phyloP scores from a whole-genome alignment of 495 filamentous ascomycete genomes.

The Hypomontagnella submonticulosa region DNA sequence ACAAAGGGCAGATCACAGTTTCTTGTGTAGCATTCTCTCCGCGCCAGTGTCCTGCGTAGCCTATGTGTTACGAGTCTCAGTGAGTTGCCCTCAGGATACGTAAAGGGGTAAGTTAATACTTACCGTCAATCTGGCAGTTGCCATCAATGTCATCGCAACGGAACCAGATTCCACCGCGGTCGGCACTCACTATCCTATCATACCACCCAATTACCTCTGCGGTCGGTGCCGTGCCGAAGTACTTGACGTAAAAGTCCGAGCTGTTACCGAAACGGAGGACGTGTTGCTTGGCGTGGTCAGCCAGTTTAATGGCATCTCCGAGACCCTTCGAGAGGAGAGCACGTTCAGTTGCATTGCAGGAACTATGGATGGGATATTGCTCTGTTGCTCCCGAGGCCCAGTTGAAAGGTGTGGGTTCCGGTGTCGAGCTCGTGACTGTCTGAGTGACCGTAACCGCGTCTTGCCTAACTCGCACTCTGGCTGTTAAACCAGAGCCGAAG shows the following conservation, averaged over 20 bases:
- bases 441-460: slow-evolving; percentile 24
- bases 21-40: slow-evolving; percentile 66
- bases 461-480: slow-evolving; percentile 19
- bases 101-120: not conserved
- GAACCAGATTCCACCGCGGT: slow-evolving; percentile 61
- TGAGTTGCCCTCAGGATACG: slow-evolving; percentile 15
- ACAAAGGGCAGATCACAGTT: slow-evolving; percentile 70
- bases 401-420: slow-evolving; percentile 25
- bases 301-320: slow-evolving; percentile 59
- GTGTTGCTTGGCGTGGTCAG: slow-evolving; percentile 59
- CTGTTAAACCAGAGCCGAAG: slow-evolving; percentile 2
- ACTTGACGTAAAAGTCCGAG: slow-evolving; percentile 65
- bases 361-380: slow-evolving; percentile 61
- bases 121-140: slow-evolving; percentile 64
- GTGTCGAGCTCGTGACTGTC: slow-evolving; percentile 11
- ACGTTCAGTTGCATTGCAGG: slow-evolving; percentile 65
- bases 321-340: slow-evolving; percentile 60
- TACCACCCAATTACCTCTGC: slow-evolving; percentile 64
- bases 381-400: slow-evolving; percentile 32
- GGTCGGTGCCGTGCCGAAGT: slow-evolving; percentile 64
- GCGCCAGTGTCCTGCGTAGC: slow-evolving; percentile 69
- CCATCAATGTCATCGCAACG: slow-evolving; percentile 69
- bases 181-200: slow-evolving; percentile 60
- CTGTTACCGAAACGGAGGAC: slow-evolving; percentile 61
- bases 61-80: slow-evolving; percentile 40